phyloP scores from a whole-genome alignment of 768 basidiomycete genomes.

The Lentinula boryana region DNA sequence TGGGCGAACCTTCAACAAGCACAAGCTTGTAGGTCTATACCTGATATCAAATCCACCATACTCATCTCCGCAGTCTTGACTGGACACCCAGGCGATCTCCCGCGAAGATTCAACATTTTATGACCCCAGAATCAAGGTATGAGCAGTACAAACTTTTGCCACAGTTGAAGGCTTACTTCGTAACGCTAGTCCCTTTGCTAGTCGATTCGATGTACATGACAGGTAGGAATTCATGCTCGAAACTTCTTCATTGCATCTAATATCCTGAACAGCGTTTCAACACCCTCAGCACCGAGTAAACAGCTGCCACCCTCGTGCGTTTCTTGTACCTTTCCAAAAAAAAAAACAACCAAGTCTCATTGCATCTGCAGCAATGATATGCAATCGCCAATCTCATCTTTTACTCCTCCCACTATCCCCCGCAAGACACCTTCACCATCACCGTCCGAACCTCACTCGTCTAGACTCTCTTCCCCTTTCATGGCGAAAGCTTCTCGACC shows the following conservation, averaged over 20 bases:
- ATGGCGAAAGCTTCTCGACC: constrained; percentile 12
- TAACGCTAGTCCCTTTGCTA: background rate
- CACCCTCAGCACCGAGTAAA: background rate
- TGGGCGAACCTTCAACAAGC: background rate
- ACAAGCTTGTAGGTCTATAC: background rate
- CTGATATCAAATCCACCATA: background rate
- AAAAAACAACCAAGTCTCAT: background rate
- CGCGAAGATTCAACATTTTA: constrained; percentile 5
- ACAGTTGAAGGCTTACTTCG: background rate
- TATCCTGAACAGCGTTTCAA: background rate
- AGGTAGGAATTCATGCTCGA: background rate
- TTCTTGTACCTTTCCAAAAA: background rate
- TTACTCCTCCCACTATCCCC: background rate
- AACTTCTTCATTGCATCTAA: background rate
- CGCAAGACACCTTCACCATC: constrained; percentile 6
- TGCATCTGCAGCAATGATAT: background rate
- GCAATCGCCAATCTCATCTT: background rate
- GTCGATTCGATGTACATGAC: background rate
- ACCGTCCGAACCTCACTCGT: constrained; percentile 6
- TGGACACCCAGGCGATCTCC: background rate
- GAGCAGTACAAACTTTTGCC: background rate
- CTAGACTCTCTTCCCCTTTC: constrained; percentile 21
- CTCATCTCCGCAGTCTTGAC: background rate
- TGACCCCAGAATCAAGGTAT: constrained; percentile 13
- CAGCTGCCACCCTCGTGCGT: background rate